Conservation (phyloP, 441 rosid species). For the Adansonia rubrostipa region DNA sequence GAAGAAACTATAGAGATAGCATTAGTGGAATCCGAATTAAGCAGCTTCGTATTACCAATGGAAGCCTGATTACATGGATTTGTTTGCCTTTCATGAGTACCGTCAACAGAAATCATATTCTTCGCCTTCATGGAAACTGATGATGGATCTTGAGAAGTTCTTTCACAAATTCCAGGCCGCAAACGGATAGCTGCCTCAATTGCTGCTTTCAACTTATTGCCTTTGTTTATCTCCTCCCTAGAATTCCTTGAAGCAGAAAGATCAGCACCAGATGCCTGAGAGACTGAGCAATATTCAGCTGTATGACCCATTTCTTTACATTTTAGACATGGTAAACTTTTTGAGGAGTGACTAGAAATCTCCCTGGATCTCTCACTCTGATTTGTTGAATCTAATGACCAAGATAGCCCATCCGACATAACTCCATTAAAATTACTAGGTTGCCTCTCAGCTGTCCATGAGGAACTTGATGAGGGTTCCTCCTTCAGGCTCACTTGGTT, state of each 20-base stretch:
- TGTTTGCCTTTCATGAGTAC: constrained; percentile 46
- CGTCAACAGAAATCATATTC: constrained; percentile 50
- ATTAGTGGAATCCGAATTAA: constrained; percentile 40
- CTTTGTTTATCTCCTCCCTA: constrained; percentile 55
- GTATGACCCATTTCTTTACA: constrained; percentile 67
- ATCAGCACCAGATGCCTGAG: constrained; percentile 56
- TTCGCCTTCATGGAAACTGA: constrained; percentile 46
- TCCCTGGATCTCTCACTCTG: constrained; percentile 64
- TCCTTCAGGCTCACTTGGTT: constrained; percentile 61
- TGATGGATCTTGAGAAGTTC: constrained; percentile 55
- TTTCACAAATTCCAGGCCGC: constrained; percentile 62
- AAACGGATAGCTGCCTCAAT: constrained; percentile 81
- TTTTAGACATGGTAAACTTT: constrained; percentile 50
- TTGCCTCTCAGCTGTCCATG: constrained; percentile 57
- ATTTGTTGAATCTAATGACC: constrained; percentile 56
- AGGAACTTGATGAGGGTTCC: constrained; percentile 64
- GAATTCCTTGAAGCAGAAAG: constrained; percentile 49
- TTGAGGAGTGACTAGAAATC: constrained; percentile 49
- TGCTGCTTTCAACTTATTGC: constrained; percentile 75
- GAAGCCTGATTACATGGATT: constrained; percentile 41
- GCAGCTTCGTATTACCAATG: constrained; percentile 46
- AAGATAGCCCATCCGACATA: constrained; percentile 57
- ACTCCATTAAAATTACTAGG: constrained; percentile 47
- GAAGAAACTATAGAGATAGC: constrained; percentile 36
- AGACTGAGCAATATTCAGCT: constrained; percentile 53